Percentiles rank a stretch among this genome's conserved stretches.
phyloP scores from a whole-genome alignment of 495 filamentous ascomycete genomes.

The Penicillium cosmopolitanum region DNA sequence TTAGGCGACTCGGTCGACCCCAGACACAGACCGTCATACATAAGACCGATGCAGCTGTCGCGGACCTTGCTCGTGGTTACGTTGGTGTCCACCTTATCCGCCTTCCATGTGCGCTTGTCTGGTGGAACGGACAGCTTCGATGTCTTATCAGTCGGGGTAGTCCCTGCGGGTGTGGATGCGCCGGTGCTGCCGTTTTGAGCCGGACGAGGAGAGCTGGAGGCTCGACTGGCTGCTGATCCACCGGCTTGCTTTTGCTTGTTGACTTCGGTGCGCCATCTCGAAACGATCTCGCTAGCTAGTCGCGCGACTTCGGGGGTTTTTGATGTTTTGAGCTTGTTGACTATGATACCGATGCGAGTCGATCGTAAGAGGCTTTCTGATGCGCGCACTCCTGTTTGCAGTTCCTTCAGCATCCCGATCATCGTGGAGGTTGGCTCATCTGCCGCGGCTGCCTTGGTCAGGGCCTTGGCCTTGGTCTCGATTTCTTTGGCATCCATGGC shows the following conservation, averaged over 20 bases:
- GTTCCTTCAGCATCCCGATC: conserved; percentile 69
- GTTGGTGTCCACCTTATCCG: conserved; percentile 74
- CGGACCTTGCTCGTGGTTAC: conserved; percentile 69
- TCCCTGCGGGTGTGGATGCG: conserved; percentile 35
- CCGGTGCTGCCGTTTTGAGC: conserved; percentile 46
- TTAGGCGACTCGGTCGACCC: conserved; percentile 50
- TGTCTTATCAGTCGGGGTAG: conserved; percentile 49
- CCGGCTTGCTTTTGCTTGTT: conserved; percentile 67
- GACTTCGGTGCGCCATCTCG: conserved; percentile 84
- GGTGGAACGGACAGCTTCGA: conserved; percentile 71
- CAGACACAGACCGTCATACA: conserved; percentile 73
- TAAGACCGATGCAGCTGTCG: conserved; percentile 82
- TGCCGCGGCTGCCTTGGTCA: conserved; percentile 74
- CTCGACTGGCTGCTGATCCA: conserved; percentile 47
- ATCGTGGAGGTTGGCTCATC: conserved; percentile 68
- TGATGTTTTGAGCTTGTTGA: conserved; percentile 80
- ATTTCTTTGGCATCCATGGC: conserved; percentile 84
- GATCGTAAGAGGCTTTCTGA: conserved; percentile 82
- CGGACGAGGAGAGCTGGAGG: conserved; percentile 45
- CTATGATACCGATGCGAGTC: conserved; percentile 88
- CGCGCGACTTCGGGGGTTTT: conserved; percentile 74
- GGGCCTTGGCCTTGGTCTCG: conserved; percentile 66
- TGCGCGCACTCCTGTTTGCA: conserved; percentile 77
- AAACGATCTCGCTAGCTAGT: conserved; percentile 77
- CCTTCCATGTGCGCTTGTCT: conserved; percentile 76